Evolutionary conservation across 192 early-diverging fungal species (phyloP).

Genomic region (Jimgerdemannia lactiflua): DNA sequence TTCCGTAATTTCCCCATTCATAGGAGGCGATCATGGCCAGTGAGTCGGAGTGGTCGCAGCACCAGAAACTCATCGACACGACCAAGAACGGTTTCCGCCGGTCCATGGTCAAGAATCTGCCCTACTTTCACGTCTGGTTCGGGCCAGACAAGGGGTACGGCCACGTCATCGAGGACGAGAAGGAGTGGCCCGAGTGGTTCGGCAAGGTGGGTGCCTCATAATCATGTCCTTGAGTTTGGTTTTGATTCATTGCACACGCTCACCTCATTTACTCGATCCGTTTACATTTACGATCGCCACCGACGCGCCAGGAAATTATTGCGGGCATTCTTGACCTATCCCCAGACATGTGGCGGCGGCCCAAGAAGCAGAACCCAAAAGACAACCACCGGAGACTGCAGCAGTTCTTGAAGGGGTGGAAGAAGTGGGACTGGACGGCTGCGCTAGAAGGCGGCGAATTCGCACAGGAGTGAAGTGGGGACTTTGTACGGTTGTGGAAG

Average conservation of each 20-base stretch:
- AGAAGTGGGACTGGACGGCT: slow-evolving; percentile 83
- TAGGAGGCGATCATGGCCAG: slow-evolving; percentile 72
- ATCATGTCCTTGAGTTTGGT: slow-evolving; percentile 17
- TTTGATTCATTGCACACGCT: slow-evolving; percentile 5
- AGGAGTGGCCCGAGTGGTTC: slow-evolving; percentile 83
- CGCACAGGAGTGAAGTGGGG: neutral
- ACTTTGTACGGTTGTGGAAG: no score
- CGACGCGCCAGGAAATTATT: slow-evolving; percentile 59
- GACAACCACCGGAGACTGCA: slow-evolving; percentile 50
- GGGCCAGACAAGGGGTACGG: slow-evolving; percentile 84
- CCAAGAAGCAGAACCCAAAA: slow-evolving; percentile 46
- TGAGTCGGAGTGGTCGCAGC: slow-evolving; percentile 92
- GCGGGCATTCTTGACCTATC: slow-evolving; percentile 81
- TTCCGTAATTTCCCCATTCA: neutral
- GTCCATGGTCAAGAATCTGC: slow-evolving; percentile 72
- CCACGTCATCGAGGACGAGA: slow-evolving; percentile 92
- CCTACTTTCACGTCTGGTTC: slow-evolving; percentile 99
- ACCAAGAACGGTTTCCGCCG: slow-evolving; percentile 69
- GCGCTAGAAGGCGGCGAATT: slow-evolving; percentile 42
- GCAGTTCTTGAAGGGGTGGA: slow-evolving; percentile 65
- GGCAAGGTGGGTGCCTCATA: slow-evolving; percentile 48
- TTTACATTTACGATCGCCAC: no score
- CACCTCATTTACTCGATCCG: neutral
- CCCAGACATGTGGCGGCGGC: slow-evolving; percentile 70
- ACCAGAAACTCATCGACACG: slow-evolving; percentile 74